Base-by-base conservation (phyloP, 768 basidiomycete species). In the Collybia mongolica region DNA sequence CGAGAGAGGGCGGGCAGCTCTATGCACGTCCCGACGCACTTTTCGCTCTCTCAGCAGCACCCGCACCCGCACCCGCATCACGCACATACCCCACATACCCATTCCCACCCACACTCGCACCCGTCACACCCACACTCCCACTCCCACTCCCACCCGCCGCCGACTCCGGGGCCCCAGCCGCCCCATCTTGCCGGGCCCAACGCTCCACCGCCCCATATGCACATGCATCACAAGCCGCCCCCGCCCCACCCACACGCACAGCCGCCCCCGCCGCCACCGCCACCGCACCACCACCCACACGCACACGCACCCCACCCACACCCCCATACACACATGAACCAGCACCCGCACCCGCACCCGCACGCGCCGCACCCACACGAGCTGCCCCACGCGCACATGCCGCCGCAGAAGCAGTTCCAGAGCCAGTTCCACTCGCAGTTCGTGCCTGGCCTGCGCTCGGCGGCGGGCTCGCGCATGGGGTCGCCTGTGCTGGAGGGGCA, bases 351-450 rank as follows among this genome's bases (percentile, higher is more conserved):
- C 32, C 32, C 4, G 11, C 32, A 32, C 11, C 32, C 11, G 11
- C 32, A 32, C 14, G 32, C 32, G 7, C 32, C 32, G n/a, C 44
- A 35, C 5, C 32, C 32, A 14, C 32, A 32, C 14, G 32, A 32
- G 14, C 43, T 41, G 2, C 45, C 26, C 3, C 47, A 23, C 19
- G 14, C 44, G 22, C 54, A 15, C 38, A 37, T 14, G 41, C 42
- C 36, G 39, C 53, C 66, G 1, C 69, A 67, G 50, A 57, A 59
- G 26, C 67, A 65, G 50, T 66, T 64, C 49, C 68, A 67, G 57
- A 41, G 40, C 47, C 44, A 69, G 57, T 71, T 71, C 51, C 64
- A 32, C 14, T 11, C 58, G 23, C 55, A 64, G 64, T 60, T 71
- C 52, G 63, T 64, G 6, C 54, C 56, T 36, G 62, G 63, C 5